Base-by-base conservation (phyloP, 1,139 yeast species). In the Diutina sp. region DNA sequence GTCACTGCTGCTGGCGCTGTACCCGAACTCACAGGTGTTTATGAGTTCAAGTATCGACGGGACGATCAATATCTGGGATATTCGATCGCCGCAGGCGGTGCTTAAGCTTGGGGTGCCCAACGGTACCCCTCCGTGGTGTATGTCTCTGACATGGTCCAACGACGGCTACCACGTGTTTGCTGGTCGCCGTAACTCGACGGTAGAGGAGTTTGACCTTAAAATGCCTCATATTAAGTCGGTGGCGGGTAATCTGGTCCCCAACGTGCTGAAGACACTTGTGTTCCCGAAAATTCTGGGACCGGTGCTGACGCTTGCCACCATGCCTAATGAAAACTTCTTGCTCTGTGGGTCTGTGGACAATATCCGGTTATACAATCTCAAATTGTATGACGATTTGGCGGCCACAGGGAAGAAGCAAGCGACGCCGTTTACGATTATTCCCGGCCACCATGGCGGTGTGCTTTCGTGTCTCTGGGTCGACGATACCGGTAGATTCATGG, bases 221-320 rank as follows among this genome's bases (percentile, higher is more conserved):
- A 82, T 80, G 78, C 83, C 87, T 1, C 77, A 73, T 57, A 67
- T 61, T 35, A 48, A 59, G 57, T 6, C 51, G 1, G 11, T 18
- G 11, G 30, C n/a, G 12, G 51, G 30, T n/a, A 62, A 62, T 25
- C 61, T 62, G 72, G 67, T 57, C 63, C 78, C 84, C 0, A 76
- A 76, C 55, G 84, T 87, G 1, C 72, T 79, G 52, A 83, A 83
- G 60, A 70, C 79, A 1, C 71, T 93, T 57, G 84, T 80, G 64
- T 85, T 93, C 67, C 99, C 99, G 0, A 76, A 82, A 55, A 90
- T 90, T 8, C 87, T 96, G 0, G 99, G 99, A 0, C 91, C 97
- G 0, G 97, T 93, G 1, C 84, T 95, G 45, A 83, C 89, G 11
- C 82, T 93, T 3, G 74, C 83, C 47, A 78, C 96, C 5, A 75